A percentile compares a stretch with the other conserved stretches of the same genome.
Evolutionary conservation across 371 early-diverging fungal genomes (phyloP).

Genomic region (Haplosporangium sp.): DNA sequence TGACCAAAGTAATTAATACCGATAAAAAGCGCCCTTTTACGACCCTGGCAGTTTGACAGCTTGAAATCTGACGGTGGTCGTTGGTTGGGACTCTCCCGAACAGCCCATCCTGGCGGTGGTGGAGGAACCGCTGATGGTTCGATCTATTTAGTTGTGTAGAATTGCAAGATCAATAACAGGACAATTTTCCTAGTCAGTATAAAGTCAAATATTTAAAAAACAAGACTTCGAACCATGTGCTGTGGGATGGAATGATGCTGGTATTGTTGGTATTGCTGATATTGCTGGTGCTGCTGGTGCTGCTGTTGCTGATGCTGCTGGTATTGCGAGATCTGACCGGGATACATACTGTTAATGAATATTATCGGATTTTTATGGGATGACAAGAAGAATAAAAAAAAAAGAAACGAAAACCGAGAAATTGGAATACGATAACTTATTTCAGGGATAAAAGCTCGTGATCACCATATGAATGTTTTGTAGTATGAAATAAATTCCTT

Average conservation of each 20-base stretch:
- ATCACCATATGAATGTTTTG: too few species aligned
- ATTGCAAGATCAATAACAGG: background rate
- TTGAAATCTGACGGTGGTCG: slow-evolving; percentile 58
- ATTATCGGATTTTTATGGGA: background rate
- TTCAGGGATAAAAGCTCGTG: background rate
- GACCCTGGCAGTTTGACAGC: slow-evolving; percentile 82
- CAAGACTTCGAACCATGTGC: slow-evolving; percentile 16
- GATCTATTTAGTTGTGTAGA: slow-evolving; percentile 12
- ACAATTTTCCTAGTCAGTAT: background rate
- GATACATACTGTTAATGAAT: slow-evolving; percentile 22
- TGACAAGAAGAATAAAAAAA: background rate
- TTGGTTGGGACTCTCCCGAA: slow-evolving; percentile 13
- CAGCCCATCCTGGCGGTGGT: slow-evolving; percentile 52
- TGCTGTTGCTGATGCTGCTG: slow-evolving; percentile 10
- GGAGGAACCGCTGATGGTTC: slow-evolving; percentile 30
- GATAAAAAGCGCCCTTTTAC: slow-evolving; percentile 87
- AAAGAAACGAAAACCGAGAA: background rate
- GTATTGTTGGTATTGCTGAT: slow-evolving; percentile 5
- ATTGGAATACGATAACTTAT: background rate
- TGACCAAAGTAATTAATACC: slow-evolving; percentile 93
- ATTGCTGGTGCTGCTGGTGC: slow-evolving; percentile 1
- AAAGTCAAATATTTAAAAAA: background rate
- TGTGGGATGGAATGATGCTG: slow-evolving; percentile 19
- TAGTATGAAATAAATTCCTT: background rate
- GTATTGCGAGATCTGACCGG: slow-evolving; percentile 36